Percentiles rank a stretch among this genome's conserved stretches.
phyloP scores from a whole-genome alignment of 345 rosid genomes.

The Salix purpurea region DNA sequence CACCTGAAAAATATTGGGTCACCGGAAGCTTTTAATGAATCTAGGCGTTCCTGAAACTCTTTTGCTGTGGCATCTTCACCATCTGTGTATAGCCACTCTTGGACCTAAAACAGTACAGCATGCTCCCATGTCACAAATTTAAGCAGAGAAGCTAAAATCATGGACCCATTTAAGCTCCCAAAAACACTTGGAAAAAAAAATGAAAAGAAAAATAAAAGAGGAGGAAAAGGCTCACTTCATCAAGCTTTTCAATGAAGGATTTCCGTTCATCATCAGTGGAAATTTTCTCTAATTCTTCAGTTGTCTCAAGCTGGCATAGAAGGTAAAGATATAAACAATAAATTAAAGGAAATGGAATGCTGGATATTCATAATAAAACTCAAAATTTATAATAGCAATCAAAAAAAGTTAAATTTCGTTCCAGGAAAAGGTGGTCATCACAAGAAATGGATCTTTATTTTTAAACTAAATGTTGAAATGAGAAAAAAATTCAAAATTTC shows the following conservation, averaged over 20 bases:
- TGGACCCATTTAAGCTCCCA: background rate
- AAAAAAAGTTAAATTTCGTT: background rate
- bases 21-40: slow-evolving; percentile 63
- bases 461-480: background rate
- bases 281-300: slow-evolving; percentile 63
- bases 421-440: background rate
- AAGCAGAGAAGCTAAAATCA: background rate
- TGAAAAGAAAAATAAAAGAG: too few relatives aligned
- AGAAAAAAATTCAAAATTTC: background rate
- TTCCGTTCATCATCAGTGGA: slow-evolving; percentile 75
- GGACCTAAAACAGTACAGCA: slow-evolving; percentile 53
- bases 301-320: slow-evolving; percentile 62
- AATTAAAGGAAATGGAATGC: slow-evolving; percentile 3
- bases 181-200: background rate
- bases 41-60: slow-evolving; percentile 65
- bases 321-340: slow-evolving; percentile 4
- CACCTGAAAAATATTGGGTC: slow-evolving; percentile 82
- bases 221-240: slow-evolving; percentile 49
- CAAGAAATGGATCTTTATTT: background rate
- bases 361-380: background rate
- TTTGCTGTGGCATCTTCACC: slow-evolving; percentile 88
- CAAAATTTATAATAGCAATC: background rate
- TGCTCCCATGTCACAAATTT: slow-evolving; percentile 3
- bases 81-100: slow-evolving; percentile 96
- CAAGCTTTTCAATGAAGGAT: slow-evolving; percentile 76